Evolutionary conservation across 139 green algal genomes (phyloP), one percentile per base, ranked within the genome.

Genomic region (Closterium sp.): DNA sequence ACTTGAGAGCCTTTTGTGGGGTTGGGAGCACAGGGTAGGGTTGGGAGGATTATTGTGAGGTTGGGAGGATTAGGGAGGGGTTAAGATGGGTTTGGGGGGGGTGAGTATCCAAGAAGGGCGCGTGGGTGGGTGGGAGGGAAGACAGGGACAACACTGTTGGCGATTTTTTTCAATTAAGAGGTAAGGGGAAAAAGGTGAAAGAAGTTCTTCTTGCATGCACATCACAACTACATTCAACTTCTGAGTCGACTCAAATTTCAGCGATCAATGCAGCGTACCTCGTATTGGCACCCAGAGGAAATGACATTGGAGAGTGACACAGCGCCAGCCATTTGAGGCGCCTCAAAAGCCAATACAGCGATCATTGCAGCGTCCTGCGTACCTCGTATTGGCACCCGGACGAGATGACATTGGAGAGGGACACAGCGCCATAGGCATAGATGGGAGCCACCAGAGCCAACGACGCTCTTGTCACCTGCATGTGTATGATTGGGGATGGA

Each of bases 371-470:
- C 62, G 19, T 79, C 13, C 62, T 24, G 62, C 62, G 30, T 38
- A 94, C 92, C 89, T 99, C 98, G 86, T 99, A 99, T 95, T 99
- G 98, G 96, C 98, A 99, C 87, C 96, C 97, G 1, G 98, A 99
- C 29, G 98, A 98, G 45, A 98, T 95, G 27, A 99, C 97, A 91
- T 99, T 99, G 87, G 97, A 98, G 7, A 98, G 86, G 21, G 93
- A 96, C 0, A 98, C 97, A 22, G 93, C 95, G 1, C 95, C 95
- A 90, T 98, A 98, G 42, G 89, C 95, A 30, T 96, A 95, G 27
- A 97, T 86, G 2, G 97, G 97, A 10, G 97, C 97, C 22, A 93
- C 93, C 6, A 92, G 91, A 27, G 32, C 88, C 85, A 94, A 73
- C 9, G 91, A 93, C 70, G 86, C 31, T 87, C 34, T 5, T 70